Evolutionary conservation across 1,284 basidiomycete species (phyloP).

Genomic region (Cutaneotrichosporon curvatum): DNA sequence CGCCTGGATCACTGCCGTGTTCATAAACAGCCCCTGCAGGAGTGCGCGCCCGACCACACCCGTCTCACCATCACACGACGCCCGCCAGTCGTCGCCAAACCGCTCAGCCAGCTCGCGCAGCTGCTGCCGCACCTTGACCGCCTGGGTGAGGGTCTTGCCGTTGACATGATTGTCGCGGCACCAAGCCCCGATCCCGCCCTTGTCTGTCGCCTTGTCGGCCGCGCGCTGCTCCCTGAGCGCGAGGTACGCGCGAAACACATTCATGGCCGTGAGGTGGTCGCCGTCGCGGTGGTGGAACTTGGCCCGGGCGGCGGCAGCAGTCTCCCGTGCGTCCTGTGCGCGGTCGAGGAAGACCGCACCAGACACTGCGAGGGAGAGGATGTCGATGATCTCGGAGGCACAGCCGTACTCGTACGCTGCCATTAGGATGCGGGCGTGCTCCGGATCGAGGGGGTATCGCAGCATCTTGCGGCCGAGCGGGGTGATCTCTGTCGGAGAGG

Average conservation of each 20-base stretch:
- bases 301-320: conserved; percentile 58
- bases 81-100: conserved; percentile 56
- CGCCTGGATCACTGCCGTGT: conserved; percentile 72
- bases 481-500: conserved; percentile 59
- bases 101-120: conserved; percentile 61
- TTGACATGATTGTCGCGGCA: conserved; percentile 77
- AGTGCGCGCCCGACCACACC: conserved; percentile 61
- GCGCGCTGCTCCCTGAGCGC: conserved; percentile 50
- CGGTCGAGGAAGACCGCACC: conserved; percentile 59
- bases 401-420: conserved; percentile 65
- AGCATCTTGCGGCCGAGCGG: conserved; percentile 69
- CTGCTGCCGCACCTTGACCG: conserved; percentile 73
- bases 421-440: conserved; percentile 67
- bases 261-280: conserved; percentile 84
- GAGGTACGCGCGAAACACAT: conserved; percentile 70
- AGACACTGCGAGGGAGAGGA: conserved; percentile 67
- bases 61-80: conserved; percentile 56
- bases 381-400: conserved; percentile 59
- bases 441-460: conserved; percentile 72
- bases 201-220: conserved; percentile 8
- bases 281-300: conserved; percentile 79
- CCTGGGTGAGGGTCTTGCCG: conserved; percentile 76
- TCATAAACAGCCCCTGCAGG: conserved; percentile 66
- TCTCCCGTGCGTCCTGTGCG: conserved; percentile 58
- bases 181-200: conserved; percentile 58